These are phyloP conservation scores for Pseudoturritis turrita DNA, from an alignment of 345 rosid genomes.

Conservation along the genomic window DNA sequence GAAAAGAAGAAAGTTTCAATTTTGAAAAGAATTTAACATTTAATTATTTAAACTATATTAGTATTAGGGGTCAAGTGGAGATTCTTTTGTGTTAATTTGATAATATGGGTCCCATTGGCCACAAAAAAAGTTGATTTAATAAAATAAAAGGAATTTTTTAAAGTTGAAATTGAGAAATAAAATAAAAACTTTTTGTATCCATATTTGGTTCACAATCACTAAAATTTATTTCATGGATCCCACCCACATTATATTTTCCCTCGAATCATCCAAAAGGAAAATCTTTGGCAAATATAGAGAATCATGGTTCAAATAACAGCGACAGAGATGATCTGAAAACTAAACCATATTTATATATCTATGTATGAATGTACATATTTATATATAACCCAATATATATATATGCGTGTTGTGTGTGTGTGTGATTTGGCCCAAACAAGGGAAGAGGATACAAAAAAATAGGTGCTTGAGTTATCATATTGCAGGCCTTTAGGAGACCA, in stretches of 20 bases:
- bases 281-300: constrained; percentile 22
- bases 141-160: background rate
- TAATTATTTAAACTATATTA: background rate
- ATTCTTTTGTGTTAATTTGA: constrained; percentile 21
- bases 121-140: background rate
- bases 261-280: constrained; percentile 13
- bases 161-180: background rate
- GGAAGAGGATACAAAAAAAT: background rate
- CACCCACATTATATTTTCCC: constrained; percentile 23
- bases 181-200: background rate
- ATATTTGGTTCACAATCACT: constrained; percentile 17
- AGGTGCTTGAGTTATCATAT: background rate
- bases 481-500: constrained; percentile 29
- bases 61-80: constrained; percentile 28
- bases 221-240: constrained; percentile 14
- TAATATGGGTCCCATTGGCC: constrained; percentile 7
- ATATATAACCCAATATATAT: background rate
- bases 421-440: background rate
- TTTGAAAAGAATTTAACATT: background rate
- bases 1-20: constrained; percentile 15
- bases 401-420: no score
- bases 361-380: background rate
- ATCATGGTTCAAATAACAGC: constrained; percentile 14
- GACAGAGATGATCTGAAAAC: background rate
- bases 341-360: background rate